phyloP scores from a whole-genome alignment of 495 filamentous ascomycete species.

The Pyrenula aspistea region DNA sequence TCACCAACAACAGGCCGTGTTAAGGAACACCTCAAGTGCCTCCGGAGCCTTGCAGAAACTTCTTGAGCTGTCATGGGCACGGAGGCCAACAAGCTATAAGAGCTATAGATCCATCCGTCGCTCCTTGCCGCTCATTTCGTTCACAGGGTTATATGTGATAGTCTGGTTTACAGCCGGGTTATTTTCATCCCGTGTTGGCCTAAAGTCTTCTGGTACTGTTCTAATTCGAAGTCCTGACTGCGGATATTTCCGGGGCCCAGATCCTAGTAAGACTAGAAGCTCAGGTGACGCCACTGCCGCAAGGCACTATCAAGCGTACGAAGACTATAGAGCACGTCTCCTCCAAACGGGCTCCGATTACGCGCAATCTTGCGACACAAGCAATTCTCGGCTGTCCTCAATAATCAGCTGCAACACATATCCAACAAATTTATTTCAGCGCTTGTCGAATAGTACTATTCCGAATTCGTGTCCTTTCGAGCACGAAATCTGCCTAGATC shows the following conservation, averaged over 20 bases:
- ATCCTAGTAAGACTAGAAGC: too few relatives aligned
- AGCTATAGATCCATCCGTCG: conserved; percentile 10
- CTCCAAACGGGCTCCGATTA: conserved; percentile 14
- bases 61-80: conserved; percentile 11
- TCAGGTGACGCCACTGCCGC: not conserved
- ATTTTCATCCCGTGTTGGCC: conserved; percentile 19
- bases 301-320: not conserved
- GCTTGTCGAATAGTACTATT: conserved; percentile 9
- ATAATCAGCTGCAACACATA: conserved; percentile 9
- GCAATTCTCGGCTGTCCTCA: not conserved
- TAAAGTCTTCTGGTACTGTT: conserved; percentile 13
- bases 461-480: conserved; percentile 15
- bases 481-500: conserved; percentile 7
- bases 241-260: not conserved
- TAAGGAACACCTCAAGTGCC: conserved; percentile 19
- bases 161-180: conserved; percentile 13
- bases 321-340: not conserved
- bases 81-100: conserved; percentile 10
- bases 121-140: conserved; percentile 13
- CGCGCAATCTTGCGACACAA: conserved; percentile 16
- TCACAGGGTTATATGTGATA: conserved; percentile 15
- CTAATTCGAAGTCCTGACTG: conserved; percentile 15
- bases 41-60: conserved; percentile 13
- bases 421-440: conserved; percentile 7
- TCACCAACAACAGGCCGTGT: conserved; percentile 23